These are phyloP conservation scores for Cystobasidiaceae sp. DNA, from an alignment of 1,284 basidiomycete species.

Conservation along the genomic window DNA sequence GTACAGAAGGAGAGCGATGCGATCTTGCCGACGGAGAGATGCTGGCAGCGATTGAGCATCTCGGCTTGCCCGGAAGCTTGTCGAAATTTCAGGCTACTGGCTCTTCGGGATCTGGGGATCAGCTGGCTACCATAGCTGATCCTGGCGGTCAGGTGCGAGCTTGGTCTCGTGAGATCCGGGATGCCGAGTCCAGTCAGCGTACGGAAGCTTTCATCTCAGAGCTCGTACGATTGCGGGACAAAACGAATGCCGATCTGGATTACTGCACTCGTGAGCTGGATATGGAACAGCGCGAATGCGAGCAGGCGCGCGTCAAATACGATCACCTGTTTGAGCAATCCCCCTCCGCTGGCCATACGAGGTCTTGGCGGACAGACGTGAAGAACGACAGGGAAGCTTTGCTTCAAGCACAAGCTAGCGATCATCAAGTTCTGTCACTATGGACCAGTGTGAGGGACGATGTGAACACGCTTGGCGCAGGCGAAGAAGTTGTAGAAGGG, in stretches of 20 bases:
- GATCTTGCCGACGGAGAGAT: constrained; percentile 78
- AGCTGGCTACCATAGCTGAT: constrained; percentile 50
- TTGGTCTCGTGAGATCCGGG: constrained; percentile 70
- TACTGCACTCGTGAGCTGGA: constrained; percentile 46
- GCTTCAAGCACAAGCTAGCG: constrained; percentile 70
- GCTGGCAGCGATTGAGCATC: constrained; percentile 70
- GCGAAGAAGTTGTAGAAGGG: constrained; percentile 59
- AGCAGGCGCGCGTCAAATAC: constrained; percentile 60
- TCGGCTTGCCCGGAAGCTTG: constrained; percentile 73
- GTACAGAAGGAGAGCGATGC: constrained; percentile 79
- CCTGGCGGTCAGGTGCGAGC: constrained; percentile 67
- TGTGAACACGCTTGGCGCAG: constrained; percentile 60
- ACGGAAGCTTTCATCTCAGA: constrained; percentile 62
- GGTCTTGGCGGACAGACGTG: constrained; percentile 68
- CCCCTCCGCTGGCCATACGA: constrained; percentile 71
- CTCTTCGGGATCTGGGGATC: constrained; percentile 58
- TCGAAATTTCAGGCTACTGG: constrained; percentile 64
- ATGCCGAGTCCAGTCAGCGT: constrained; percentile 61
- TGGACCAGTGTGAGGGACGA: constrained; percentile 71
- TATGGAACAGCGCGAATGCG: constrained; percentile 48
- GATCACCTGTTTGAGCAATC: constrained; percentile 83
- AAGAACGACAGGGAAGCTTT: constrained; percentile 71
- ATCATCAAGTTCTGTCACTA: constrained; percentile 66
- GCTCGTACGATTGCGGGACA: constrained; percentile 42
- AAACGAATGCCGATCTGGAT: constrained; percentile 33